phyloP scores from a whole-genome alignment of 2,329 filamentous ascomycete genomes.

The Bimuria novae-zelandiae region DNA sequence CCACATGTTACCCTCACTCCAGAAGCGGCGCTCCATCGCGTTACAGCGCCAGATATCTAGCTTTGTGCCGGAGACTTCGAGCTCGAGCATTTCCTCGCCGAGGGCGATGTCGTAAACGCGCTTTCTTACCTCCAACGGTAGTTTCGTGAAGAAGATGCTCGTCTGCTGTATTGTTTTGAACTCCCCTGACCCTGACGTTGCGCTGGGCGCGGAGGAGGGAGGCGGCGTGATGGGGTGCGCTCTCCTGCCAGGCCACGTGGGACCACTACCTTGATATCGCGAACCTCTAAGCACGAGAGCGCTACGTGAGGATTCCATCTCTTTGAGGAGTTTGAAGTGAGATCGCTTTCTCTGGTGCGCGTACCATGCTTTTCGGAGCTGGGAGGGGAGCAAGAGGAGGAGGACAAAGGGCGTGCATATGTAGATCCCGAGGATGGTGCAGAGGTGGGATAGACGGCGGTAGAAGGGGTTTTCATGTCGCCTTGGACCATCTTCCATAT shows the following conservation, averaged over 20 bases:
- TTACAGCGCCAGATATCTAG: neutral
- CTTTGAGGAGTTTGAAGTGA: neutral
- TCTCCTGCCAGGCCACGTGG: neutral
- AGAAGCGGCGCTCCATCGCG: neutral
- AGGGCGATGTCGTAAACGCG: constrained; percentile 2
- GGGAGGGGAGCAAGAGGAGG: too few species aligned
- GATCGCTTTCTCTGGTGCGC: too few species aligned
- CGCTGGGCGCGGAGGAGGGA: too few species aligned
- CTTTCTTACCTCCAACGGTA: neutral
- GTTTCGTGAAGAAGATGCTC: neutral
- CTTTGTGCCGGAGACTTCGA: neutral
- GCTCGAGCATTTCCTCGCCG: constrained; percentile 2
- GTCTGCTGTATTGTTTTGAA: neutral
- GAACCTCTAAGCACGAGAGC: neutral
- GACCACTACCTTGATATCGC: neutral
- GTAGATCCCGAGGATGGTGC: too few species aligned
- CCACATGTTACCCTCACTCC: neutral
- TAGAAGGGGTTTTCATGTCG: too few species aligned
- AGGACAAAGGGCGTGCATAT: too few species aligned
- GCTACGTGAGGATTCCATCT: neutral
- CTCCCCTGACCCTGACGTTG: too few species aligned
- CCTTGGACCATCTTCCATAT: too few species aligned
- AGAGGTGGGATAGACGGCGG: too few species aligned
- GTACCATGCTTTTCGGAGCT: too few species aligned
- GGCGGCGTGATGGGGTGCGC: too few species aligned